These are phyloP conservation scores for Anisodus acutangulus DNA, from an alignment of 257 asterid genomes.

Conservation along the genomic window DNA sequence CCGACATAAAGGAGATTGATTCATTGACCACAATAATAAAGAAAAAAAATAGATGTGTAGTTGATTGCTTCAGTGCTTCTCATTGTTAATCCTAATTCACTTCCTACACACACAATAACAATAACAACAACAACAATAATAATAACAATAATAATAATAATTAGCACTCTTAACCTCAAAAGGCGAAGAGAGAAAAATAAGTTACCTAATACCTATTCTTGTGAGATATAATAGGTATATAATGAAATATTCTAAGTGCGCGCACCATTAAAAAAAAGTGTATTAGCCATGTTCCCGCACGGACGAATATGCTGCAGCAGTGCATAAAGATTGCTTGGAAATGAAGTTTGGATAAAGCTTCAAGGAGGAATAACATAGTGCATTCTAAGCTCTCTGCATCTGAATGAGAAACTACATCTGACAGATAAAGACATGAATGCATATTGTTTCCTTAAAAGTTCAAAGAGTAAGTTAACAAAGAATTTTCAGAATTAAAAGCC, in stretches of 20 bases:
- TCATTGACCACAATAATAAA: no score
- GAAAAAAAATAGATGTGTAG: no score
- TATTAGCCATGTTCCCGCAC: background rate
- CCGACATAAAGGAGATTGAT: no score
- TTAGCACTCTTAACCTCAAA: background rate
- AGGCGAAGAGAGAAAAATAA: background rate
- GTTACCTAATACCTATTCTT: background rate
- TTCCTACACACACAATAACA: no score
- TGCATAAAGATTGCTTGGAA: slow-evolving; percentile 62
- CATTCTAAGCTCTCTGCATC: slow-evolving; percentile 16
- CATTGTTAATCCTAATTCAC: no score
- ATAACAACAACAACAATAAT: no score
- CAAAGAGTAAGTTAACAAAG: slow-evolving; percentile 36
- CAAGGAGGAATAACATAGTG: slow-evolving; percentile 36
- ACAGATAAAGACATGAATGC: slow-evolving; percentile 40
- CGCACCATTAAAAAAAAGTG: background rate
- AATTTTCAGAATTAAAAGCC: slow-evolving; percentile 47
- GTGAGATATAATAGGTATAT: background rate
- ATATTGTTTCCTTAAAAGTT: slow-evolving; percentile 26
- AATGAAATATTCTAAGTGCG: no score
- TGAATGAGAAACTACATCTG: slow-evolving; percentile 26
- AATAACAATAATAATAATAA: no score
- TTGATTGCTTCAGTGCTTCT: no score
- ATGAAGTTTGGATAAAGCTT: slow-evolving; percentile 57
- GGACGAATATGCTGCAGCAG: slow-evolving; percentile 15